Conservation (phyloP, 2,329 filamentous ascomycete genomes). For the Colletotrichum abscissum region DNA sequence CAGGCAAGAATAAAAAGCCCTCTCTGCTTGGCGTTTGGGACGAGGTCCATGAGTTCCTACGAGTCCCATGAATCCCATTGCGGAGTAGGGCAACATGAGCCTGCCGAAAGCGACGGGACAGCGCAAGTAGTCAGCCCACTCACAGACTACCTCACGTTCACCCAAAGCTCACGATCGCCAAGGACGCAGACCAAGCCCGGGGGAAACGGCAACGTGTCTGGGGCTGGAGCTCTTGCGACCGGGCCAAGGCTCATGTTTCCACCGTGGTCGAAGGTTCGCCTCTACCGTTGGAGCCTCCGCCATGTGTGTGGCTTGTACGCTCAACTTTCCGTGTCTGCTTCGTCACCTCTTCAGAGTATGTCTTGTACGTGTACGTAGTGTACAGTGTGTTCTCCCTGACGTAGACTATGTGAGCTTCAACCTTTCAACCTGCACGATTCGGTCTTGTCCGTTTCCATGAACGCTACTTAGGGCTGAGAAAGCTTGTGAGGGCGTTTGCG, state of each 20-base stretch:
- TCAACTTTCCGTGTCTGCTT: neutral
- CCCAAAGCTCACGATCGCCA: neutral
- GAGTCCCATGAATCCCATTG: too few relatives aligned
- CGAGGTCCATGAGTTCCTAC: too few relatives aligned
- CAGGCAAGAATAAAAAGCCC: neutral
- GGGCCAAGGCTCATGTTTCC: slow-evolving; percentile 12
- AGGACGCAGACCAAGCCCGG: neutral
- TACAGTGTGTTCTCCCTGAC: neutral
- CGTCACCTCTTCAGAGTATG: neutral
- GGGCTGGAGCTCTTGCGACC: slow-evolving; percentile 11
- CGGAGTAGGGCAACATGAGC: neutral
- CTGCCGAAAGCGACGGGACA: neutral
- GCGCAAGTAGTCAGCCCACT: neutral
- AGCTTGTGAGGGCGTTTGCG: neutral
- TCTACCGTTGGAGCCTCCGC: neutral
- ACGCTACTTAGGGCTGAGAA: neutral
- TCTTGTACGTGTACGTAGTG: neutral
- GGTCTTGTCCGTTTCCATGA: neutral
- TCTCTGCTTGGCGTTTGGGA: neutral
- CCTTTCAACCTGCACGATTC: slow-evolving; percentile 4
- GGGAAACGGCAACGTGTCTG: neutral
- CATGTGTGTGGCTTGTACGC: neutral
- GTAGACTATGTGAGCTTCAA: neutral
- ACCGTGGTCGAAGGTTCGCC: neutral
- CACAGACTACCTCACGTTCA: neutral